Evolutionary conservation across 345 rosid genomes (phyloP).

Genomic region (Zanthoxylum bungeanum): DNA sequence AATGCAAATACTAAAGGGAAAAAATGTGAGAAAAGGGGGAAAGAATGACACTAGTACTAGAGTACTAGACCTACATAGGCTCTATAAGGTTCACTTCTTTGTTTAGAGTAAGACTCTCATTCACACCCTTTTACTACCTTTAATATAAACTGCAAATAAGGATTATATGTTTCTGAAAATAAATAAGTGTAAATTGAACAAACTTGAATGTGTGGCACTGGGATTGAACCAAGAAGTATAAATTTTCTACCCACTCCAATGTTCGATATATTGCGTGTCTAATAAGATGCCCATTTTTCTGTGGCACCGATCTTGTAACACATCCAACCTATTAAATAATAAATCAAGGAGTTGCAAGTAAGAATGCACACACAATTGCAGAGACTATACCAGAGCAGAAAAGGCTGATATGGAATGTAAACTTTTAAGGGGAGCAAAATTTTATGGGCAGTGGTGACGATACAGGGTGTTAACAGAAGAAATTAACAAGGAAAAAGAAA

Average conservation of each 20-base stretch:
- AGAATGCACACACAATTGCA: background rate
- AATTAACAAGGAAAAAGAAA: background rate
- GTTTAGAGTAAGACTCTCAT: background rate
- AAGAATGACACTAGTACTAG: background rate
- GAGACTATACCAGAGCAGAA: background rate
- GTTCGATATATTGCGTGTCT: conserved; percentile 92
- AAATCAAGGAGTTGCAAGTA: background rate
- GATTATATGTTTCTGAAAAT: background rate
- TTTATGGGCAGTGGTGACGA: background rate
- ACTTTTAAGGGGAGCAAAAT: background rate
- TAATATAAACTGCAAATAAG: background rate
- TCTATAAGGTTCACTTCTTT: background rate
- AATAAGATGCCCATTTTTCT: conserved; percentile 94
- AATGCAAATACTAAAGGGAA: background rate
- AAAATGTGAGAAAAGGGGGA: background rate
- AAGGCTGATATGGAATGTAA: too few relatives aligned
- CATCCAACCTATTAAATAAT: conserved; percentile 69
- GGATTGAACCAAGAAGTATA: conserved; percentile 95
- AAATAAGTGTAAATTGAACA: background rate
- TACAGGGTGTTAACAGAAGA: background rate
- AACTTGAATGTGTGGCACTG: conserved; percentile 91
- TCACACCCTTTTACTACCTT: background rate
- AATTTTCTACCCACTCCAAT: conserved; percentile 94
- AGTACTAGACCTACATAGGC: background rate
- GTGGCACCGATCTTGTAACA: conserved; percentile 95